Evolutionary conservation across 306 rosid species (phyloP), one percentile per base, ranked within the genome.

Genomic region (Casuarina cunninghamiana): DNA sequence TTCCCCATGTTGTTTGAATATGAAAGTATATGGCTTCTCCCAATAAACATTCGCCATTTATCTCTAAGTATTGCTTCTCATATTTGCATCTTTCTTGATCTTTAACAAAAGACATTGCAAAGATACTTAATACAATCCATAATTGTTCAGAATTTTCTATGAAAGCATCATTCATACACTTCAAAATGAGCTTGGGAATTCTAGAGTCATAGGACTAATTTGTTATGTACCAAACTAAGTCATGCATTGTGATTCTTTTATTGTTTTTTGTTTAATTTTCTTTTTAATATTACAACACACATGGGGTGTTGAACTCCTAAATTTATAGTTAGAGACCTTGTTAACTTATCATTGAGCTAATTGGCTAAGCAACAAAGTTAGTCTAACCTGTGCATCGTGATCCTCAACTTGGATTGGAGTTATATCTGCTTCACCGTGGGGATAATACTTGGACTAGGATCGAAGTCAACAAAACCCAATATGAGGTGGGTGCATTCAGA

Each of bases 381-480:
- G 32, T 26, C 32, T 26, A 26, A 0, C 32, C 60, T 7, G 80
- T 61, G 35, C 2, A 54, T 41, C 84, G 77, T 46, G 5, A 2
- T 15, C 11, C 4, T 5, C 44, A 17, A 15, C 9, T 1, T 9
- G 35, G 50, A 10, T 13, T 77, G 60, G 73, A 42, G 53, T 51
- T 75, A 8, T 50, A 62, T 62, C 5, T 76, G 48, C 53, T 81
- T 53, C 54, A 74, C 35, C 69, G 69, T 2, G 77, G 80, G 10
- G 69, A 45, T 12, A n/a, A 51, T 4, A 38, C 35, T 3, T 81
- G 84, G 84, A 71, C 66, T 8, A 43, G 37, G 38, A 19, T 10
- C 7, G 53, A 50, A 58, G 5, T 21, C 37, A 32, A 45, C 58
- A 2, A 2, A 3, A 8, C 1, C 13, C 58, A 50, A 2, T 4